These are phyloP conservation scores for Leucocoprinus leucothites DNA, from an alignment of 768 basidiomycete genomes.

Conservation along the genomic window DNA sequence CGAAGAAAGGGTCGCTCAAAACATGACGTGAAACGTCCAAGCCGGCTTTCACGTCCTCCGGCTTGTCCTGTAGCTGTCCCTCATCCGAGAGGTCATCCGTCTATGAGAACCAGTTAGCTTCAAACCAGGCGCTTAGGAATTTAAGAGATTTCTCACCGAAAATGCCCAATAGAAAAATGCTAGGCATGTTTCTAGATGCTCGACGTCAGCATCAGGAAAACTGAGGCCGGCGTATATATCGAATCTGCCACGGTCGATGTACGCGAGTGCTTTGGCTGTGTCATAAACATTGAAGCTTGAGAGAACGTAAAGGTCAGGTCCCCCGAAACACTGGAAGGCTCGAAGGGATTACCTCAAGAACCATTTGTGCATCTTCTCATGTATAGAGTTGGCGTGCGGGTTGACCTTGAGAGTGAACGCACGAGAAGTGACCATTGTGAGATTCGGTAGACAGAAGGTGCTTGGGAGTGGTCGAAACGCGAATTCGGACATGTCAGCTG, in stretches of 20 bases:
- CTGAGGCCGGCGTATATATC: slow-evolving; percentile 18
- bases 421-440: background rate
- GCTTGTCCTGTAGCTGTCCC: slow-evolving; percentile 18
- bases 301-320: background rate
- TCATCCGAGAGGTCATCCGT: slow-evolving; percentile 25
- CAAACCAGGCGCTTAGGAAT: background rate
- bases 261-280: slow-evolving; percentile 7
- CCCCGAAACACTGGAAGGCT: too few species aligned
- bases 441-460: background rate
- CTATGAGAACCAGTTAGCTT: slow-evolving; percentile 6
- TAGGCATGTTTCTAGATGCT: slow-evolving; percentile 22
- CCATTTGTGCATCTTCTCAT: background rate
- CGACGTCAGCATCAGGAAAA: slow-evolving; percentile 19
- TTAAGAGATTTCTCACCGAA: slow-evolving; percentile 15
- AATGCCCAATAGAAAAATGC: slow-evolving; percentile 25
- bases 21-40: slow-evolving; percentile 16
- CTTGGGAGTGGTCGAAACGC: background rate
- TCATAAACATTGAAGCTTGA: slow-evolving; percentile 16
- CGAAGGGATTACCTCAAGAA: background rate
- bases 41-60: slow-evolving; percentile 18
- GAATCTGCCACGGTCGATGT: slow-evolving; percentile 16
- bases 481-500: too few species aligned
- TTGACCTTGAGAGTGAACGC: background rate
- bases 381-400: background rate
- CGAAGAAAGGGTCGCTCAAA: slow-evolving; percentile 6